phyloP scores from a whole-genome alignment of 305 asterid species.

The Rubia peregrina region DNA sequence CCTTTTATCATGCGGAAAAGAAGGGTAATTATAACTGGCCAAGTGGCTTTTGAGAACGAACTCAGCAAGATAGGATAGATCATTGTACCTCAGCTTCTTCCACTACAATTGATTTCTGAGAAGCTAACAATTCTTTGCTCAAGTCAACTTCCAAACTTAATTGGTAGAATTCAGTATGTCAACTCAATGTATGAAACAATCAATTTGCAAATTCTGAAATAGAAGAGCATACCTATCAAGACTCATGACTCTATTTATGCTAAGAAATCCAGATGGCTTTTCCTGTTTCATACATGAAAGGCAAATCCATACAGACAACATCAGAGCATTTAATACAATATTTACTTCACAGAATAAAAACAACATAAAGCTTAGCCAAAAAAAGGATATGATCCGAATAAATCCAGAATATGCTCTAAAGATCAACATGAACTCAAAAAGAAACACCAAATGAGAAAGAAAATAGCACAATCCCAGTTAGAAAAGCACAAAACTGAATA shows the following conservation, averaged over 20 bases:
- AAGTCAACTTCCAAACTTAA: conserved; percentile 78
- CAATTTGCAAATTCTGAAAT: conserved; percentile 4
- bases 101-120: conserved; percentile 35
- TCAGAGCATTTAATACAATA: neutral
- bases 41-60: neutral
- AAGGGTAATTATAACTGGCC: neutral
- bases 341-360: neutral
- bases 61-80: conserved; percentile 10
- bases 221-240: conserved; percentile 54
- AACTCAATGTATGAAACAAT: neutral
- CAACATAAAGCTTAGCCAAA: neutral
- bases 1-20: conserved; percentile 14
- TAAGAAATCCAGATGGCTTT: conserved; percentile 78
- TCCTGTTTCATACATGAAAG: conserved; percentile 36
- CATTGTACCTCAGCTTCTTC: conserved; percentile 37
- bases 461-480: neutral
- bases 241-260: conserved; percentile 89
- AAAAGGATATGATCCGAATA: neutral
- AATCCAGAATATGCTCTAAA: neutral
- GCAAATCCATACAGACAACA: conserved; percentile 8
- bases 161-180: conserved; percentile 14
- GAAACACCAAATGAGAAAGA: neutral
- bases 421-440: neutral
- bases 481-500: neutral
- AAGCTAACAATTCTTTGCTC: conserved; percentile 51